phyloP scores from a whole-genome alignment of 345 rosid species.

The Syzygium grande region DNA sequence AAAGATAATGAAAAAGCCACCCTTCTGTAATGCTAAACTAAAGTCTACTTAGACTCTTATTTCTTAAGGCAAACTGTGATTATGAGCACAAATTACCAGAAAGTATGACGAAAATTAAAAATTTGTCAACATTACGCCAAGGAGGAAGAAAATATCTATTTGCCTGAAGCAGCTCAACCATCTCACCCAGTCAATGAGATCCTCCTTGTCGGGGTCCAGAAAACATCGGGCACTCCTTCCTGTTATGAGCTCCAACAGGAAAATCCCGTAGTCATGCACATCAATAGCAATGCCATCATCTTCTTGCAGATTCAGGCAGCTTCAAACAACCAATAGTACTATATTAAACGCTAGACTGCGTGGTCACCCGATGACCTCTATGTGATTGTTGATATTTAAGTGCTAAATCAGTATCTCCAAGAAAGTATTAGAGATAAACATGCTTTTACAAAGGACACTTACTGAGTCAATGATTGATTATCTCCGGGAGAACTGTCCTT shows the following conservation, averaged over 20 bases:
- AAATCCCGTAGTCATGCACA: conserved; percentile 27
- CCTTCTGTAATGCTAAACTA: neutral
- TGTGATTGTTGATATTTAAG: neutral
- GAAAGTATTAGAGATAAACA: neutral
- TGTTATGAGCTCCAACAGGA: conserved; percentile 37
- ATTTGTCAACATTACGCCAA: neutral
- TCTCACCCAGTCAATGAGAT: conserved; percentile 34
- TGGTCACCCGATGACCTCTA: neutral
- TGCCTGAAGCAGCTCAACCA: neutral
- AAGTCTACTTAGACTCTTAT: neutral
- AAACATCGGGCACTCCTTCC: conserved; percentile 23
- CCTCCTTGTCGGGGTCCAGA: conserved; percentile 8
- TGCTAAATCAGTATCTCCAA: neutral
- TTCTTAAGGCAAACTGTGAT: neutral
- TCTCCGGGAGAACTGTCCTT: conserved; percentile 2
- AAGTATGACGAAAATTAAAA: neutral
- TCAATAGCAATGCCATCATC: conserved; percentile 17
- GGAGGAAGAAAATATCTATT: neutral
- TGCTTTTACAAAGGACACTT: conserved; percentile 3
- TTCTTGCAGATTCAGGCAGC: conserved; percentile 5
- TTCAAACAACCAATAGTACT: neutral
- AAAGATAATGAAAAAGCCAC: neutral
- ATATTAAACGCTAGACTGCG: neutral
- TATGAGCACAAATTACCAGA: neutral
- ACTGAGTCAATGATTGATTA: conserved; percentile 11